Evolutionary conservation across 2,329 filamentous ascomycete genomes (phyloP).

Genomic region (Fusarium beomiforme): DNA sequence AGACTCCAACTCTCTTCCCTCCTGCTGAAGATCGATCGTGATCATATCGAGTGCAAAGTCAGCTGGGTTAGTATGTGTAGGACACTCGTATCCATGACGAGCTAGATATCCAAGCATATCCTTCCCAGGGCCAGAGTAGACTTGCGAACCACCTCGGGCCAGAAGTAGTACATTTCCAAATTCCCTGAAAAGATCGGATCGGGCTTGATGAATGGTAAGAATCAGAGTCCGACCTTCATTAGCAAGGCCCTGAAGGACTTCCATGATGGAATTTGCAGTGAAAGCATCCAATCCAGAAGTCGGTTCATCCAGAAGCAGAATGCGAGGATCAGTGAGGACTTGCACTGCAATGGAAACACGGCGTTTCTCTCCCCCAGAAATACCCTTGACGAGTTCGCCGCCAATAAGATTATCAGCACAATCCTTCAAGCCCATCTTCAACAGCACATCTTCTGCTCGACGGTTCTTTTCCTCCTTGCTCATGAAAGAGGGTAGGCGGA

Average conservation of each 20-base stretch:
- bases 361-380: conserved; percentile 82
- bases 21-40: conserved; percentile 77
- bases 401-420: conserved; percentile 81
- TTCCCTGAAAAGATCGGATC: conserved; percentile 75
- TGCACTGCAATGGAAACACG: conserved; percentile 82
- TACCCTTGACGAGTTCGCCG: conserved; percentile 77
- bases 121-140: conserved; percentile 71
- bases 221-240: conserved; percentile 79
- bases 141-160: conserved; percentile 73
- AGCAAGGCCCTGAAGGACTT: conserved; percentile 75
- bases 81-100: conserved; percentile 69
- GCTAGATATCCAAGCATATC: conserved; percentile 74
- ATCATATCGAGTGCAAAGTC: conserved; percentile 83
- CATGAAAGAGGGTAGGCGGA: conserved; percentile 78
- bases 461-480: conserved; percentile 71
- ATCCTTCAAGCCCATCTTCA: conserved; percentile 82
- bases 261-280: conserved; percentile 79
- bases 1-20: conserved; percentile 68
- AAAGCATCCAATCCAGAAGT: conserved; percentile 82
- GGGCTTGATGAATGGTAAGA: conserved; percentile 81
- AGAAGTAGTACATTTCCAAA: conserved; percentile 79
- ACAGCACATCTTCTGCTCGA: conserved; percentile 75
- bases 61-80: conserved; percentile 76
- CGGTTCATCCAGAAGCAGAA: conserved; percentile 80
- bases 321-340: conserved; percentile 77